These are phyloP conservation scores for Avena sativa DNA, from an alignment of 176 grass and related monocot species.

Conservation along the genomic window DNA sequence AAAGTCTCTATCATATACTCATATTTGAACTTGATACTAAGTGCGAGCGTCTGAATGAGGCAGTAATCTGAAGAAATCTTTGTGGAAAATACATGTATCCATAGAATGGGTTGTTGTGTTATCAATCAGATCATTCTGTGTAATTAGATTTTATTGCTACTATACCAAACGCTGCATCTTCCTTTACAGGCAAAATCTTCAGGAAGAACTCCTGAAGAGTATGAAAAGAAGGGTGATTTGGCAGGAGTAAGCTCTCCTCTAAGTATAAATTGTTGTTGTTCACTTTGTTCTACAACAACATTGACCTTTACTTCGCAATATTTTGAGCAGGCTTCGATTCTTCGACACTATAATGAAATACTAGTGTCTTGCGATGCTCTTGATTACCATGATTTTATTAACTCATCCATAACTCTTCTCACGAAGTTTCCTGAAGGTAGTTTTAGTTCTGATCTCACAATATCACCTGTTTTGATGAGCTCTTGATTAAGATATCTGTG, in stretches of 20 bases:
- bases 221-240: constrained; percentile 76
- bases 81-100: background rate
- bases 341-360: constrained; percentile 83
- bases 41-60: background rate
- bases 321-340: constrained; percentile 72
- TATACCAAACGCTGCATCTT: constrained; percentile 12
- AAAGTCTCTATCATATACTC: background rate
- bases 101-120: constrained; percentile 9
- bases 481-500: constrained; percentile 23
- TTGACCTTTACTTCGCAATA: constrained; percentile 33
- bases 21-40: constrained; percentile 15
- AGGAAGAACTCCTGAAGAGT: constrained; percentile 79
- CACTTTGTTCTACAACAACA: constrained; percentile 38
- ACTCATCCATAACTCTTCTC: constrained; percentile 79
- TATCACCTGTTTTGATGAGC: constrained; percentile 25
- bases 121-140: constrained; percentile 11
- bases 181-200: constrained; percentile 90
- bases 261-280: constrained; percentile 7
- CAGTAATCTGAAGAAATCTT: constrained; percentile 23
- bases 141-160: constrained; percentile 12
- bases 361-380: constrained; percentile 89
- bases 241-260: constrained; percentile 66
- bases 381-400: constrained; percentile 98
- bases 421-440: constrained; percentile 85
- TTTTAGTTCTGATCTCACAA: constrained; percentile 24